phyloP scores from a whole-genome alignment of 768 basidiomycete species.

The Termitomyces bulborhizus region DNA sequence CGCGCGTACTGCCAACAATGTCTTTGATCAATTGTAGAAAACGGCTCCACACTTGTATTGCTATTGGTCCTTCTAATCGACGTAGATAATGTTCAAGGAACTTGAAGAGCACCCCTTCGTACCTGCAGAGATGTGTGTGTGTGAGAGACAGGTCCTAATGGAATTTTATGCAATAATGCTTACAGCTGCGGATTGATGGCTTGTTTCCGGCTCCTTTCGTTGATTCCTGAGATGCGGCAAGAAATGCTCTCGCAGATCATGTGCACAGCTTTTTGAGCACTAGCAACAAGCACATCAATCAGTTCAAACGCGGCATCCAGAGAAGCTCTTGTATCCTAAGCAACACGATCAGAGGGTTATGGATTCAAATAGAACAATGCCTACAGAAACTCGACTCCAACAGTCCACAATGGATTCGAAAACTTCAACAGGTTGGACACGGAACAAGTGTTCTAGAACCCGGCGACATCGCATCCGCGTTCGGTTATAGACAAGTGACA shows the following conservation, averaged over 20 bases:
- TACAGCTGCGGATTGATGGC: constrained; percentile 64
- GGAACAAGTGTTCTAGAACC: constrained; percentile 83
- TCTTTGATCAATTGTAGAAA: constrained; percentile 78
- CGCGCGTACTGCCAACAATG: constrained; percentile 53
- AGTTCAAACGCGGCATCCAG: constrained; percentile 68
- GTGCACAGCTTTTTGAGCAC: constrained; percentile 81
- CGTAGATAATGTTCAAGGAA: constrained; percentile 86
- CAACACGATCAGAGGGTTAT: constrained; percentile 7
- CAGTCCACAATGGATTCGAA: constrained; percentile 79
- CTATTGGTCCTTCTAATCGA: constrained; percentile 84
- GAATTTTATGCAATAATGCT: constrained; percentile 20
- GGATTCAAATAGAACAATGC: neutral
- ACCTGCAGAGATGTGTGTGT: constrained; percentile 32
- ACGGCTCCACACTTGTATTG: constrained; percentile 87
- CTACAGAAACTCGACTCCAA: constrained; percentile 65
- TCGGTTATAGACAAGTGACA: constrained; percentile 61
- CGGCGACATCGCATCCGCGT: constrained; percentile 66
- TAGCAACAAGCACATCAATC: constrained; percentile 76
- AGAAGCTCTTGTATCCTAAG: constrained; percentile 30
- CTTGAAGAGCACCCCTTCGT: constrained; percentile 66
- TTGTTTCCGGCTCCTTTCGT: constrained; percentile 58
- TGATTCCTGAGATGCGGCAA: constrained; percentile 44
- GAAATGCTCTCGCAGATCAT: constrained; percentile 84
- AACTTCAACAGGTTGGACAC: constrained; percentile 72
- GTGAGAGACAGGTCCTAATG: neutral